These are phyloP conservation scores for Colletotrichum viniferum DNA, from an alignment of 2,329 filamentous ascomycete genomes.

Conservation along the genomic window DNA sequence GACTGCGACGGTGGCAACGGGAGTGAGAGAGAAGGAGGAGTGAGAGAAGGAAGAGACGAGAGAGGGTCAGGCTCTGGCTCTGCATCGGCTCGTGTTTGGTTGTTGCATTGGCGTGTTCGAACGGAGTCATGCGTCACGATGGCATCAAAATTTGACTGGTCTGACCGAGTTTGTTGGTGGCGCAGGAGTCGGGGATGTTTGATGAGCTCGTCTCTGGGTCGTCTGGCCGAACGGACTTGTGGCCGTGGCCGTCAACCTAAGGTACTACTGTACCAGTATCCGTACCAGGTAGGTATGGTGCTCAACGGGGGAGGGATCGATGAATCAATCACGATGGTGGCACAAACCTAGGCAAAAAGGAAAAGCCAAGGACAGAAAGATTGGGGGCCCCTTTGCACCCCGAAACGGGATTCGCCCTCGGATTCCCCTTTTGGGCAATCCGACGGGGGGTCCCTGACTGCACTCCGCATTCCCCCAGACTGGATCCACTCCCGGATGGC, in stretches of 20 bases:
- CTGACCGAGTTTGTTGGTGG: not conserved
- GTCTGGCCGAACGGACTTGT: not conserved
- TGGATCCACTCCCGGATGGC: not conserved
- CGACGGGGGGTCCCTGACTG: not conserved
- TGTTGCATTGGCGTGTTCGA: not conserved
- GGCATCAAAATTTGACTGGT: not conserved
- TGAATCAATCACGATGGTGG: not conserved
- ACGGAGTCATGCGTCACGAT: slow-evolving; percentile 2
- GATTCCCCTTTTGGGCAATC: slow-evolving; percentile 13
- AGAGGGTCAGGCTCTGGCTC: not conserved
- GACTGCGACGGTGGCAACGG: not conserved
- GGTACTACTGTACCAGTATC: too few species aligned
- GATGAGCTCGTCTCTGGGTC: slow-evolving; percentile 33
- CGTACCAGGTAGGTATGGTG: too few species aligned
- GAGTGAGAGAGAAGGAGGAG: not conserved
- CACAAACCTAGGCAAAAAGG: not conserved
- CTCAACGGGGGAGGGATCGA: too few species aligned
- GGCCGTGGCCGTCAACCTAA: too few species aligned
- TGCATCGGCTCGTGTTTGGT: not conserved
- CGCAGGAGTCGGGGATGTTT: slow-evolving; percentile 12
- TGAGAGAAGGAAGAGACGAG: not conserved
- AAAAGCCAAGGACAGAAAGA: slow-evolving; percentile 16
- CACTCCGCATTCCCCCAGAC: slow-evolving; percentile 16
- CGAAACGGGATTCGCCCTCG: slow-evolving; percentile 14
- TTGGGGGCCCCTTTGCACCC: not conserved